Conservation (phyloP, 2,329 filamentous ascomycete genomes). For the Ascocoryne sarcoides region DNA sequence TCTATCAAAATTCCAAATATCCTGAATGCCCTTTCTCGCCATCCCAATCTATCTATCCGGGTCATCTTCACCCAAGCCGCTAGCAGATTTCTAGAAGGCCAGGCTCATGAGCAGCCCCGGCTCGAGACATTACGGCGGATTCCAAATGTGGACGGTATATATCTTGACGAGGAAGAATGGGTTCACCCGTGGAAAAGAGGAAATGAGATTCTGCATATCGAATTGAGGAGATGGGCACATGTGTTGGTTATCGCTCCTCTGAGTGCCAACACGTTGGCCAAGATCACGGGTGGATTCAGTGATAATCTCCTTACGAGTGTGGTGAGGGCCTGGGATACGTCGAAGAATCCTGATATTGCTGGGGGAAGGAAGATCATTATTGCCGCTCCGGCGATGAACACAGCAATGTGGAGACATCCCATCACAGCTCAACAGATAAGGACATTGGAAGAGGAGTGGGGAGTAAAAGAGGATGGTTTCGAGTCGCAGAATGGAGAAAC, state of each 20-base stretch:
- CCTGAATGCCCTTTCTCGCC: slow-evolving; percentile 45
- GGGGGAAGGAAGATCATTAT: slow-evolving; percentile 42
- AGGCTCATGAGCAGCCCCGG: slow-evolving; percentile 68
- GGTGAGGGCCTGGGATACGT: slow-evolving; percentile 78
- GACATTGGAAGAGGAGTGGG: slow-evolving; percentile 69
- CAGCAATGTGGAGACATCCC: slow-evolving; percentile 84
- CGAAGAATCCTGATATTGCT: slow-evolving; percentile 12
- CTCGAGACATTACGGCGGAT: slow-evolving; percentile 49
- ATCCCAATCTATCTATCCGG: slow-evolving; percentile 62
- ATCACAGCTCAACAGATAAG: slow-evolving; percentile 65
- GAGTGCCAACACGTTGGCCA: slow-evolving; percentile 78
- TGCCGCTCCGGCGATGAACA: slow-evolving; percentile 81
- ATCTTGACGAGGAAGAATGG: slow-evolving; percentile 85
- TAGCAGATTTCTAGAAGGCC: slow-evolving; percentile 64
- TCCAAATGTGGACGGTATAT: slow-evolving; percentile 70
- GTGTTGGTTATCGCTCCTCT: slow-evolving; percentile 73
- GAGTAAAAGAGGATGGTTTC: slow-evolving; percentile 38
- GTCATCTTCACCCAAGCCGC: slow-evolving; percentile 71
- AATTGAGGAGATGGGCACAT: slow-evolving; percentile 75
- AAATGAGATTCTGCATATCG: slow-evolving; percentile 80
- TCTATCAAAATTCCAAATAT: slow-evolving; percentile 76
- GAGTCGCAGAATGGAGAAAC: slow-evolving; percentile 61
- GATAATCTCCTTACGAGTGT: slow-evolving; percentile 69
- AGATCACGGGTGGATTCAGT: slow-evolving; percentile 67
- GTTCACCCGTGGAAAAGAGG: slow-evolving; percentile 66